Percentiles rank a stretch among this genome's conserved stretches.
These are phyloP conservation scores for Alternaria arborescens DNA, from an alignment of 2,329 filamentous ascomycete species.

Conservation along the genomic window DNA sequence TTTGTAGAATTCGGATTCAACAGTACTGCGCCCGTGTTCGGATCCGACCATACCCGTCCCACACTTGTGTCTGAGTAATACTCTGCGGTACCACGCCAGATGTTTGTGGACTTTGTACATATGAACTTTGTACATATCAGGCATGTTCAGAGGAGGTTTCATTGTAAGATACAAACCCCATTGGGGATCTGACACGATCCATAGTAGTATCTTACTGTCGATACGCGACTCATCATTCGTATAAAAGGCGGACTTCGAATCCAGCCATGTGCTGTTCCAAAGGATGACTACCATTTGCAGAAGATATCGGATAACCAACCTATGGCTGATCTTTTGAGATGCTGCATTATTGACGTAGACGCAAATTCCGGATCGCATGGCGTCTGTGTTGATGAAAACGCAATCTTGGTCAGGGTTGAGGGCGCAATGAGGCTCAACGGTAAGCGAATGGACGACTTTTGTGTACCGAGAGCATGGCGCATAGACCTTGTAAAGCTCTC, in stretches of 20 bases:
- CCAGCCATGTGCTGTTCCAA: neutral
- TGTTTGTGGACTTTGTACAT: neutral
- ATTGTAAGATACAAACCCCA: constrained; percentile 1
- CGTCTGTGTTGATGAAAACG: neutral
- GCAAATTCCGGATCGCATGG: neutral
- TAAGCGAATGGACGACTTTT: neutral
- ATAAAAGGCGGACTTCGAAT: no score
- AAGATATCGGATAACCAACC: neutral
- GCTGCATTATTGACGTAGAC: neutral
- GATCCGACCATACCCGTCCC: neutral
- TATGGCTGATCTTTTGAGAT: neutral
- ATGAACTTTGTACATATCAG: neutral
- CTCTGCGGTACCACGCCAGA: neutral
- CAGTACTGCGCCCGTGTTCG: no score
- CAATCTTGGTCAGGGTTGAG: neutral
- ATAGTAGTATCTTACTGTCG: neutral
- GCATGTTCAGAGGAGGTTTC: neutral
- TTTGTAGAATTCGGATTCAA: neutral
- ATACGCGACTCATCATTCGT: no score
- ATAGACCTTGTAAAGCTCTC: neutral
- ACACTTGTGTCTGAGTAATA: constrained; percentile 1
- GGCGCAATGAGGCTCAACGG: neutral
- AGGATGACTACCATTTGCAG: neutral
- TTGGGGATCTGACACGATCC: constrained; percentile 1
- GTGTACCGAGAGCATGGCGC: neutral